phyloP scores from a whole-genome alignment of 106 monocot species.

The Dactylorhiza incarnata region DNA sequence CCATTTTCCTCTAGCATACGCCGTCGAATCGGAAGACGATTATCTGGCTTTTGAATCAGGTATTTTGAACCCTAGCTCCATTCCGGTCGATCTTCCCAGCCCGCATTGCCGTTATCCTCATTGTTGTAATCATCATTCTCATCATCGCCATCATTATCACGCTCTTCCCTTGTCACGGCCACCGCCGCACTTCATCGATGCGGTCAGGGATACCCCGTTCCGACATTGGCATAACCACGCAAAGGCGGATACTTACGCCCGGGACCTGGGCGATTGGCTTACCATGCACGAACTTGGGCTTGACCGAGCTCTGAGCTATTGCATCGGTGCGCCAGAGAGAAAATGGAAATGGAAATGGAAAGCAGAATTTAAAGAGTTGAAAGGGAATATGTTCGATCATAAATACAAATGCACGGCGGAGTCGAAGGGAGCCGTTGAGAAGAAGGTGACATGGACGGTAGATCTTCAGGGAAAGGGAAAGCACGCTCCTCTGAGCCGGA shows the following conservation, averaged over 20 bases:
- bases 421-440: conserved; percentile 39
- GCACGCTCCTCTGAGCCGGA: not conserved
- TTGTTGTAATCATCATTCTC: not conserved
- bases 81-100: not conserved
- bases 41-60: conserved; percentile 23
- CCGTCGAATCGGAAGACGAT: not conserved
- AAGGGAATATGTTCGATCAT: conserved; percentile 14
- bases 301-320: not conserved
- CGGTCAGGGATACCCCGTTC: conserved; percentile 13
- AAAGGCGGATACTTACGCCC: not conserved
- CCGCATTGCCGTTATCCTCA: conserved; percentile 2
- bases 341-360: conserved; percentile 2
- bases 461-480: conserved; percentile 5
- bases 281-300: conserved; percentile 45
- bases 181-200: conserved; percentile 2
- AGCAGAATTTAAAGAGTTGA: not conserved
- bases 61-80: conserved; percentile 18
- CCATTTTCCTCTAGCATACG: not conserved
- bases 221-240: too few species aligned
- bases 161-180: not conserved
- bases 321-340: not conserved
- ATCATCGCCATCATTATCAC: not conserved
- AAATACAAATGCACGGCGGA: conserved; percentile 76
- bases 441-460: conserved; percentile 23
- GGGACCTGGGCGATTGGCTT: conserved; percentile 48